phyloP scores from a whole-genome alignment of 2,329 filamentous ascomycete genomes.

The Sporothrix pallida region DNA sequence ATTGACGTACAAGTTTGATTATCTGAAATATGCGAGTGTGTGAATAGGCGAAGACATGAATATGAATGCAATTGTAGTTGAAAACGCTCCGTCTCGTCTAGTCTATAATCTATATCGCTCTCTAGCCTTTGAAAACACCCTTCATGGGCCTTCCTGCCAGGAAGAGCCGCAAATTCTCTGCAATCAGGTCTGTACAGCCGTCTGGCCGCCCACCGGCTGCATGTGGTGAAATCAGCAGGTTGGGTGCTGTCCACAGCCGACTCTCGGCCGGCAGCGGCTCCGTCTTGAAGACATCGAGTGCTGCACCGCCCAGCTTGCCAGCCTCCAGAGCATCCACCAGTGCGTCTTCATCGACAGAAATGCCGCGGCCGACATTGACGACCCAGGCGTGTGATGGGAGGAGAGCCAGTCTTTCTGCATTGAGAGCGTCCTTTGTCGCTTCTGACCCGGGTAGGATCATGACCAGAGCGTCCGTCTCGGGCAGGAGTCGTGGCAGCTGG shows the following conservation, averaged over 20 bases:
- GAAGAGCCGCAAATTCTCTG: slow-evolving; percentile 8
- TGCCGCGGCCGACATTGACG: slow-evolving; percentile 11
- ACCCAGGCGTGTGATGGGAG: background rate
- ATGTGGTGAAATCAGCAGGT: slow-evolving; percentile 8
- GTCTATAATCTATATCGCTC: background rate
- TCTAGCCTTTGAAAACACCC: background rate
- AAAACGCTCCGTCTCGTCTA: background rate
- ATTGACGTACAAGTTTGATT: background rate
- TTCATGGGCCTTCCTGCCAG: background rate
- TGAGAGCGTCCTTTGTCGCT: background rate
- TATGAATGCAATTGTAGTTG: too few relatives aligned
- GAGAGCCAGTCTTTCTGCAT: background rate
- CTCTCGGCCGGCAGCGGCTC: slow-evolving; percentile 3
- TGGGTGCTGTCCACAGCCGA: background rate
- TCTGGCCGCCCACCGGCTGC: slow-evolving; percentile 9
- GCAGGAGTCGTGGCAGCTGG: background rate
- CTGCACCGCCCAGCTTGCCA: background rate
- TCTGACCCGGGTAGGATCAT: slow-evolving; percentile 9
- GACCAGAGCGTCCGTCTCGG: slow-evolving; percentile 2
- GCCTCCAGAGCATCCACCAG: background rate
- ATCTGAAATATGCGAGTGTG: background rate
- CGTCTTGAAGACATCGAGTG: background rate
- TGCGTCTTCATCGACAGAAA: background rate
- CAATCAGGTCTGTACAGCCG: slow-evolving; percentile 7
- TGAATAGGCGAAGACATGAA: too few relatives aligned